Conservation (phyloP, 306 rosid species). For the Begonia loranthoides region DNA sequence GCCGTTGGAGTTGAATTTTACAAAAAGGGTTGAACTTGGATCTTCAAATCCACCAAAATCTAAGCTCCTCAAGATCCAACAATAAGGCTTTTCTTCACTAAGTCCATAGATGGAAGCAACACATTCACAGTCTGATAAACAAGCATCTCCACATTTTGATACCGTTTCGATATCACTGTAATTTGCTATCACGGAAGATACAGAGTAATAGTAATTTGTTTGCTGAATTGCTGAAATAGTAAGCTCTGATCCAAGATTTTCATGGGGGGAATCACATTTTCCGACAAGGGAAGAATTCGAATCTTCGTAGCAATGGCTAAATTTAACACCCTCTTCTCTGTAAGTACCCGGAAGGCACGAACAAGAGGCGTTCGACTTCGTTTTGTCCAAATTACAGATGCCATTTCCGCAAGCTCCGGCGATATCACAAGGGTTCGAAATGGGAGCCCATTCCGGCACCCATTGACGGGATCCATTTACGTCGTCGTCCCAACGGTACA, state of each 20-base stretch:
- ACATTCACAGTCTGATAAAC: conserved; percentile 75
- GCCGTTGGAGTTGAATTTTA: conserved; percentile 53
- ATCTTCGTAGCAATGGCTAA: conserved; percentile 56
- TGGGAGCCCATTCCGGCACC: conserved; percentile 95
- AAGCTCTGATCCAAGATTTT: conserved; percentile 30
- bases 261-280: conserved; percentile 31
- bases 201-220: conserved; percentile 69
- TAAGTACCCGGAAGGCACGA: conserved; percentile 72
- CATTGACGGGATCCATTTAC: conserved; percentile 78
- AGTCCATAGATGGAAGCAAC: conserved; percentile 85
- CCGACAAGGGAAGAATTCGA: conserved; percentile 58
- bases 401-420: conserved; percentile 94
- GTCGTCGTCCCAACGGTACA: conserved; percentile 75
- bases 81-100: conserved; percentile 66
- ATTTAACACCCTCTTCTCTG: conserved; percentile 18
- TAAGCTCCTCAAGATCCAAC: conserved; percentile 71
- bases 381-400: conserved; percentile 52
- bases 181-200: conserved; percentile 65
- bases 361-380: conserved; percentile 64
- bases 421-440: conserved; percentile 76
- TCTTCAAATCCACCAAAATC: conserved; percentile 92
- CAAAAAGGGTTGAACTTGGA: conserved; percentile 65
- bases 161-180: conserved; percentile 56
- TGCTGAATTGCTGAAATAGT: conserved; percentile 48
- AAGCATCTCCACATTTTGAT: conserved; percentile 75